Base-by-base conservation (phyloP, 2,329 filamentous ascomycete species). In the Fusarium goolgardi region DNA sequence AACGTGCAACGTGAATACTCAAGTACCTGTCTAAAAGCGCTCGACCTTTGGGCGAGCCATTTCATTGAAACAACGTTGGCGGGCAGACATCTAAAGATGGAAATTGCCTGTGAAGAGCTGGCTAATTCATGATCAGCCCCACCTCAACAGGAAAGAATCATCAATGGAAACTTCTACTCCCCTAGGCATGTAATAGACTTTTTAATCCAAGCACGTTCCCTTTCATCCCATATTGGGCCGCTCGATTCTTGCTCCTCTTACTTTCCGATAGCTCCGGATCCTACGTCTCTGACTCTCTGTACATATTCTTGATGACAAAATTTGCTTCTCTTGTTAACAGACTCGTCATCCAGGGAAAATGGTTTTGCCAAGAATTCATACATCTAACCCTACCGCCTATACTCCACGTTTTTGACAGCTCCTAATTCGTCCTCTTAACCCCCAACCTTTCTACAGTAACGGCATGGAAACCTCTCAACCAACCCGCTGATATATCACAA, bases 361-460 rank as follows among this genome's bases (percentile, higher is more conserved):
- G 29, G 13, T 31, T 47, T 49, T 34, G 65, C 65, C 65, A 68
- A 68, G 65, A 50, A 62, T 29, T 10, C 27, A 29, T 61, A 32
- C 51, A 69, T 59, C 45, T 59, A 64, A 68, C 65, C 65, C 55
- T 69, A 65, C 64, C 52, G 44, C 55, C 35, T 34, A 46, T 66
- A 61, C 52, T 62, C 55, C 60, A 62, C 61, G 60, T 55, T 66
- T 54, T 61, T 60, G 43, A 58, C 53, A 49, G 41, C 53, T 69
- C 40, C 52, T 52, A 63, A 59, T 55, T 59, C 44, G 41, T 49
- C 35, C 29, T 44, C 23, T 27, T 37, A 39, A 50, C 21, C 34
- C 55, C 59, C 45, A 44, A 47, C 63, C 27, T 32, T 63, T 67
- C 51, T 59, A 41, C 40, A 49, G 52, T 20, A 54, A 63, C 41